phyloP scores from a whole-genome alignment of 306 rosid genomes.

The Adenanthera pavonina region DNA sequence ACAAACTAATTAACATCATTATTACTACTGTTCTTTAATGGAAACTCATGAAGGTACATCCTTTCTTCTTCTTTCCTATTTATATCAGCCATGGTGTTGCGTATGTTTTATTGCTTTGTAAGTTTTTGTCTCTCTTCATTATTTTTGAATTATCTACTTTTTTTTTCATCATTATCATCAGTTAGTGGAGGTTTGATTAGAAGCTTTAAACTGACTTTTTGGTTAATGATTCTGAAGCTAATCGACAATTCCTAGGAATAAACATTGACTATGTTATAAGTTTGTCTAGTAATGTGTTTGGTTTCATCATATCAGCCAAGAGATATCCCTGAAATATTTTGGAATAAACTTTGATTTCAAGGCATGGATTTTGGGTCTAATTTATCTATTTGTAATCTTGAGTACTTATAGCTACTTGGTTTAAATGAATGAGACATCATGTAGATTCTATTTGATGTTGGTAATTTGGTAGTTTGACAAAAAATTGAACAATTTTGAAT shows the following conservation, averaged over 20 bases:
- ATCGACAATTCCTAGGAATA: neutral
- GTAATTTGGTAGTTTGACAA: neutral
- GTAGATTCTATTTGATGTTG: constrained; percentile 5
- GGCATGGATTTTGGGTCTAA: neutral
- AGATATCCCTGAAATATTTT: constrained; percentile 21
- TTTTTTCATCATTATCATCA: neutral
- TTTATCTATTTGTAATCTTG: constrained; percentile 1
- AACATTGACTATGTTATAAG: no score
- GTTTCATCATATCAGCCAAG: constrained; percentile 7
- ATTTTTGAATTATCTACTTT: neutral
- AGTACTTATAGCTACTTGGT: neutral
- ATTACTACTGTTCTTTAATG: no score
- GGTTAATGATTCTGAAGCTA: neutral
- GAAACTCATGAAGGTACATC: no score
- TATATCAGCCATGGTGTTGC: no score
- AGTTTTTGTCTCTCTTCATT: no score
- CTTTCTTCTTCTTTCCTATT: no score
- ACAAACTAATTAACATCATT: no score
- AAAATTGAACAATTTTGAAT: neutral
- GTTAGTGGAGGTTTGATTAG: neutral
- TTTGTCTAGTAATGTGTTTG: neutral
- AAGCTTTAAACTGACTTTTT: neutral
- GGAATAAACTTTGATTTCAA: neutral
- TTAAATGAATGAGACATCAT: constrained; percentile 22
- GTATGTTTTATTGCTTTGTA: no score